Percentiles rank a stretch among this genome's conserved stretches.
phyloP scores from a whole-genome alignment of 1,284 basidiomycete genomes.

The Coniophora puteana region DNA sequence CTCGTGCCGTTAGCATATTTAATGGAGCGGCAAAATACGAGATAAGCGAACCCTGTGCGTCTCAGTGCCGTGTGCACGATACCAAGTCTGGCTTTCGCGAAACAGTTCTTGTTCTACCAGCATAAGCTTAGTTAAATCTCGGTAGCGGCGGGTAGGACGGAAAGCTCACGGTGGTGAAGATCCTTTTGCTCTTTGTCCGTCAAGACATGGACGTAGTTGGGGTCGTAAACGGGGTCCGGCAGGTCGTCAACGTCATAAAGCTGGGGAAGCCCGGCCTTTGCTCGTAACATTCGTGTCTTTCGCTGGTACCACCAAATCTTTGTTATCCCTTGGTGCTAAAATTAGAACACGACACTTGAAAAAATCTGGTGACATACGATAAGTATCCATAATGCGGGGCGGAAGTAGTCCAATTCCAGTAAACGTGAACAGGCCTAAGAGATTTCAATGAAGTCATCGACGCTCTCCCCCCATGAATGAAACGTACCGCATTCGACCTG shows the following conservation, averaged over 20 bases:
- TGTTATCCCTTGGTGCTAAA: conserved; percentile 47
- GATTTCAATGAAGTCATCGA: conserved; percentile 1
- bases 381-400: conserved; percentile 74
- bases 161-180: conserved; percentile 58
- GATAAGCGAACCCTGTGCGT: conserved; percentile 64
- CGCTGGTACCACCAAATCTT: conserved; percentile 76
- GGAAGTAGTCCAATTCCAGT: conserved; percentile 77
- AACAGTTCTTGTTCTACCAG: conserved; percentile 65
- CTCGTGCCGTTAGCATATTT: conserved; percentile 6
- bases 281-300: conserved; percentile 50
- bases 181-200: conserved; percentile 69
- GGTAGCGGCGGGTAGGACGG: neutral
- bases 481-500: conserved; percentile 75
- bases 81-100: conserved; percentile 77
- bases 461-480: conserved; percentile 1
- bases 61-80: conserved; percentile 81
- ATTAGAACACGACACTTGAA: conserved; percentile 2
- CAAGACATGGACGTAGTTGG: conserved; percentile 73
- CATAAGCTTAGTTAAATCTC: conserved; percentile 2
- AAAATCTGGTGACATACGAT: conserved; percentile 44
- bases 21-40: conserved; percentile 4
- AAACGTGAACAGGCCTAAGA: conserved; percentile 69
- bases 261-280: conserved; percentile 58
- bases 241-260: conserved; percentile 74
- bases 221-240: conserved; percentile 72